Percentiles rank a stretch among this genome's conserved stretches.
Conservation (phyloP, 441 rosid genomes). For the Euphorbia schlechtendalii region DNA sequence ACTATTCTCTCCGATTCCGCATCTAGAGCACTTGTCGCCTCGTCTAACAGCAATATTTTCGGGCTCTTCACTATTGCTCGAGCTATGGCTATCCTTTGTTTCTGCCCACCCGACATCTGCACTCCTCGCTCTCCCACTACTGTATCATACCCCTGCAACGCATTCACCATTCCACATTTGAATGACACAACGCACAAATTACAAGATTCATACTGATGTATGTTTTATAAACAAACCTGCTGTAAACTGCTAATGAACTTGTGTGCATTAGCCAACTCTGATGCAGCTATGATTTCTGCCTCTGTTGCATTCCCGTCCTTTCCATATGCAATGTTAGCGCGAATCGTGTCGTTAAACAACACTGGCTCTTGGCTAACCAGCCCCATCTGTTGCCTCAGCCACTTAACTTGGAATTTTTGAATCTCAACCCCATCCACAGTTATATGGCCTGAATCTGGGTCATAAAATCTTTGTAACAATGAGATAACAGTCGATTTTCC, state of each 20-base stretch:
- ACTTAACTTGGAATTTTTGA: constrained; percentile 40
- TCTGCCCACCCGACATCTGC: constrained; percentile 69
- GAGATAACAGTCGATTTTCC: constrained; percentile 64
- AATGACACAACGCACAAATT: no score
- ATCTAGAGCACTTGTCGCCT: constrained; percentile 68
- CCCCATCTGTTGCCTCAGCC: constrained; percentile 67
- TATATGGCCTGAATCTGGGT: constrained; percentile 56
- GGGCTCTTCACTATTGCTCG: constrained; percentile 55
- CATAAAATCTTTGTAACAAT: constrained; percentile 60
- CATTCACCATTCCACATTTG: no score
- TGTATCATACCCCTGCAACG: constrained; percentile 49
- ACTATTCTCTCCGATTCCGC: no score
- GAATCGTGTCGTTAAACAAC: no score
- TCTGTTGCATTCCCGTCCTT: constrained; percentile 52
- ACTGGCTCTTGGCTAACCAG: constrained; percentile 67
- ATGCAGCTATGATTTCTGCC: constrained; percentile 45
- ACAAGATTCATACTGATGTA: no score
- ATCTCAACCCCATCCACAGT: constrained; percentile 59
- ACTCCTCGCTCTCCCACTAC: constrained; percentile 64
- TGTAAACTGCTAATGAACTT: constrained; percentile 53
- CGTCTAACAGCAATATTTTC: constrained; percentile 46
- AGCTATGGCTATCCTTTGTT: constrained; percentile 60
- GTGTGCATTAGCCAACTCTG: constrained; percentile 66
- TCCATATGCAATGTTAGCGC: constrained; percentile 65
- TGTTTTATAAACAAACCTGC: no score